These are phyloP conservation scores for Elsinoe ampelina DNA, from an alignment of 2,329 filamentous ascomycete species.

Conservation along the genomic window DNA sequence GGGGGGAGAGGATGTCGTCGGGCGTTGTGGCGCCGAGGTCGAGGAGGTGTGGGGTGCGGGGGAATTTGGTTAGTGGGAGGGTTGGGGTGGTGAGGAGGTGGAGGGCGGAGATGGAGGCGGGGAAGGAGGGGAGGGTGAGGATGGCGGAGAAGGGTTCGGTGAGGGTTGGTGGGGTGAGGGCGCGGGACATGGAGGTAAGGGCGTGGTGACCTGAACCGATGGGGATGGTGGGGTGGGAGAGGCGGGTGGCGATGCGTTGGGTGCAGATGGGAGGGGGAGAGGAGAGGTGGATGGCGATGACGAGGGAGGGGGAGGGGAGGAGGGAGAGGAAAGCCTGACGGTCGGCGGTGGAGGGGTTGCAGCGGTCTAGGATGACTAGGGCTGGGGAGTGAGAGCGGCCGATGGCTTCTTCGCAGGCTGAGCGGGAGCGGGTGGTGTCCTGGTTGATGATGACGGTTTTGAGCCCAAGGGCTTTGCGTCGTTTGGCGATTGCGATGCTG, in stretches of 20 bases:
- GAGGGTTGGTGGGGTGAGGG: neutral
- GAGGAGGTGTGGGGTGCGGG: slow-evolving; percentile 15
- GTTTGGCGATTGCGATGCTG: slow-evolving; percentile 3
- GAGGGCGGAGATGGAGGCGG: neutral
- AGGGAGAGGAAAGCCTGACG: slow-evolving; percentile 13
- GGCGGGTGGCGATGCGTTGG: slow-evolving; percentile 11
- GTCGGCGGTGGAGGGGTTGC: slow-evolving; percentile 11
- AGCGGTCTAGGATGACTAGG: slow-evolving; percentile 13
- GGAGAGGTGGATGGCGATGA: slow-evolving; percentile 12
- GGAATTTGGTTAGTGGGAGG: slow-evolving; percentile 13
- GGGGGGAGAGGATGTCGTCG: slow-evolving; percentile 12
- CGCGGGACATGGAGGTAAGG: slow-evolving; percentile 11
- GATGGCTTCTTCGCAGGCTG: slow-evolving; percentile 12
- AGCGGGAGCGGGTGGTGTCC: slow-evolving; percentile 13
- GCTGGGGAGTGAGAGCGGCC: neutral
- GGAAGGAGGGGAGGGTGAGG: slow-evolving; percentile 6
- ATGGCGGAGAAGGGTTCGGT: slow-evolving; percentile 13
- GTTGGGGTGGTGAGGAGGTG: neutral
- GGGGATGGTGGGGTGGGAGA: slow-evolving; percentile 14
- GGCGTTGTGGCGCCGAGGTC: slow-evolving; percentile 13
- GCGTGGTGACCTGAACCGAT: slow-evolving; percentile 11
- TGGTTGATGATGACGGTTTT: slow-evolving; percentile 12
- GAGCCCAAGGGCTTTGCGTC: neutral
- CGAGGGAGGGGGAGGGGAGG: neutral
- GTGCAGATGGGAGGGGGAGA: slow-evolving; percentile 4